Conservation (phyloP, 1,139 yeast species). For the Hemisphaericaspora xylofermentans region DNA sequence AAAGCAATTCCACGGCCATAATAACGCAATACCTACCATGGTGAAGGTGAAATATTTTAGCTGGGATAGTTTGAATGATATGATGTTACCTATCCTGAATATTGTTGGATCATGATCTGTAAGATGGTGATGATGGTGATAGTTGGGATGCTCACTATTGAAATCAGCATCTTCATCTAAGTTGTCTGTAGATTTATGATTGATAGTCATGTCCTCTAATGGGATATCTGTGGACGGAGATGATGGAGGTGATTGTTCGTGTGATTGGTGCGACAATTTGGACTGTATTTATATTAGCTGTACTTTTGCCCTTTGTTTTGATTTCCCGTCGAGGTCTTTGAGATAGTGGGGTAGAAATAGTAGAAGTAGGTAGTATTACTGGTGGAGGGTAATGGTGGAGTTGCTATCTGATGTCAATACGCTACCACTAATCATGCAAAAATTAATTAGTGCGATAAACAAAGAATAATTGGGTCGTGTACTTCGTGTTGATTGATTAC, state of each 20-base stretch:
- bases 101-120: slow-evolving; percentile 28
- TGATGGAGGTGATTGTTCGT: neutral
- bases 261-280: neutral
- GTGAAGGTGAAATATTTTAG: slow-evolving; percentile 63
- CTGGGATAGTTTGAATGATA: slow-evolving; percentile 29
- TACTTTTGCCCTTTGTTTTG: no score
- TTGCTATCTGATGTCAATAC: neutral
- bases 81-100: slow-evolving; percentile 18
- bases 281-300: neutral
- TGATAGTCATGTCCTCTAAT: slow-evolving; percentile 18
- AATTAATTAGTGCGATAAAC: neutral
- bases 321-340: neutral
- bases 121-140: neutral
- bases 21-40: slow-evolving; percentile 68
- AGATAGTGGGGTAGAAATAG: neutral
- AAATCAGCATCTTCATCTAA: slow-evolving; percentile 1
- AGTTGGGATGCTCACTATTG: neutral
- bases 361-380: no score
- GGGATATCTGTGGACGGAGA: neutral
- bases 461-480: neutral
- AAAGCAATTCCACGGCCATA: slow-evolving; percentile 98
- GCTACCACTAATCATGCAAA: no score
- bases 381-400: no score
- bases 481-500: no score
- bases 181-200: slow-evolving; percentile 16